These are phyloP conservation scores for Noccaea caerulescens DNA, from an alignment of 345 rosid species.

Conservation along the genomic window DNA sequence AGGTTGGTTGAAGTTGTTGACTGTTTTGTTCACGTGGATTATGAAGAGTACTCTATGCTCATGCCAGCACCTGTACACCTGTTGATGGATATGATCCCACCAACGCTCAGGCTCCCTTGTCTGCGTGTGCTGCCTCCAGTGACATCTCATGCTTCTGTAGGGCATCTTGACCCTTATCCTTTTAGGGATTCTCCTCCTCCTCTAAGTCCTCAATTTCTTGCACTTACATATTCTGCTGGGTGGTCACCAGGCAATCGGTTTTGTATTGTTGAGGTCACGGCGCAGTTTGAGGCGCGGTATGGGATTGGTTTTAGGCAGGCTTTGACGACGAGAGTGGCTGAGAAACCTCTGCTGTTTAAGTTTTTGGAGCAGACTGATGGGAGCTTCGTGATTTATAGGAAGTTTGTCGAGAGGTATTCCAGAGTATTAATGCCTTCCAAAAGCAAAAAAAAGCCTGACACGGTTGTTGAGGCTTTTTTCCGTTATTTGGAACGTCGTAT, in stretches of 20 bases:
- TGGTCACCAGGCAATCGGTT: background rate
- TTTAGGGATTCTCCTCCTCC: no score
- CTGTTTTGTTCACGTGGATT: slow-evolving; percentile 57
- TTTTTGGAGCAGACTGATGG: background rate
- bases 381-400: background rate
- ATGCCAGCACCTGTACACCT: slow-evolving; percentile 33
- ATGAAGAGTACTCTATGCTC: slow-evolving; percentile 50
- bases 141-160: no score
- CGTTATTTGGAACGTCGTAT: background rate
- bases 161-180: no score
- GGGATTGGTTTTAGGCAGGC: background rate
- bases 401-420: background rate
- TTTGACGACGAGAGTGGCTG: background rate
- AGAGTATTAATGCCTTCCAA: background rate
- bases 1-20: slow-evolving; percentile 47
- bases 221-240: slow-evolving; percentile 41
- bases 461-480: background rate
- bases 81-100: no score
- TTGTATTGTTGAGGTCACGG: background rate
- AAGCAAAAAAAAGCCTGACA: background rate
- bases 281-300: background rate
- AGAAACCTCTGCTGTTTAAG: background rate
- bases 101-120: no score
- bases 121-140: no score
- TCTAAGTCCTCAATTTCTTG: no score